Base-by-base conservation (phyloP, 192 early-diverging fungal genomes). In the Chytriomyces sp. region DNA sequence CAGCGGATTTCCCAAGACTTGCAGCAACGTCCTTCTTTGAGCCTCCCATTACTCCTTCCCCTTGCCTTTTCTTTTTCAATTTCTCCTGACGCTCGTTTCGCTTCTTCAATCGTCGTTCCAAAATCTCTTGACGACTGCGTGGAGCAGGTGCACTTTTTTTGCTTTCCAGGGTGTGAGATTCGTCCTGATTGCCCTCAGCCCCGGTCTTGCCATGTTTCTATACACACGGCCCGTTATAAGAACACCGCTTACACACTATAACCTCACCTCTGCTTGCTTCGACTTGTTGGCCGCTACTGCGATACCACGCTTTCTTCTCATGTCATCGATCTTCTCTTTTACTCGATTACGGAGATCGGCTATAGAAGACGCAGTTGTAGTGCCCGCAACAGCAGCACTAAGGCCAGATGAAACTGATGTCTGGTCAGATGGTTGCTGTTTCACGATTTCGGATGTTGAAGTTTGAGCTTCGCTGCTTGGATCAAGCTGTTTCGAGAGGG, bases 391-490 rank as follows among this genome's bases (percentile, higher is more conserved):
- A 36, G 59, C 17, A 38, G 44, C 2, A 49, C 2, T 33, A 2
- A 49, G 44, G 17, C 17, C 44, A 3, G 17, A n/a, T 14, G 44
- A 22, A n/a, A 49, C 44, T n/a, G n/a, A n/a, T n/a, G n/a, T n/a
- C n/a, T n/a, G n/a, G n/a, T n/a, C n/a, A n/a, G 77, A 52, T 82
- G 79, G 17, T 82, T 77, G 62, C 84, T 84, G 53, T 87, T 86
- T 37, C 76, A 72, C 52, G 92, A 91, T 39, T 93, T 79, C 39
- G 91, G 90, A 44, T 78, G 78, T 12, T 92, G 84, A 4, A 89
- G 86, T 77, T 89, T 92, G 73, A 77, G 74, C 81, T 10, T 64
- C 62, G 28, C 90, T 92, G 57, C 90, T 88, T 17, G 93, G 93
- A 78, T 95, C 93, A 59, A 94, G 82, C 85, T 93, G 30, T 6